Evolutionary conservation across 805 yeast genomes (phyloP).

Genomic region (Candida coleopterorum): DNA sequence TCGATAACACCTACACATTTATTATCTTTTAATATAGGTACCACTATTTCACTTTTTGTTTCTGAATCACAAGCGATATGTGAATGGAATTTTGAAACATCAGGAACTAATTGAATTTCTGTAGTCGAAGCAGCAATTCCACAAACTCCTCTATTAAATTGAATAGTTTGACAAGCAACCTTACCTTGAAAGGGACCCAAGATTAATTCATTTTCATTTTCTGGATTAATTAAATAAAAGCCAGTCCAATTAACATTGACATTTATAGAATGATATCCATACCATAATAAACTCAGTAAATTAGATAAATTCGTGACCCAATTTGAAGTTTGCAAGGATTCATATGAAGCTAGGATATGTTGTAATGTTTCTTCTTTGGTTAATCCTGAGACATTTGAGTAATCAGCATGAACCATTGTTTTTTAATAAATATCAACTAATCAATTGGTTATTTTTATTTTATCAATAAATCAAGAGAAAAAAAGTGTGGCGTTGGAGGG

Average conservation of each 20-base stretch:
- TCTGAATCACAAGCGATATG: slow-evolving; percentile 98
- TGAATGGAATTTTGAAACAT: slow-evolving; percentile 79
- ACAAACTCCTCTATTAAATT: slow-evolving; percentile 84
- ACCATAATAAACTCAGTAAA: slow-evolving; percentile 83
- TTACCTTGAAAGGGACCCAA: slow-evolving; percentile 96
- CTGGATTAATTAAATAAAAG: slow-evolving; percentile 58
- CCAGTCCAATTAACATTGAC: slow-evolving; percentile 87
- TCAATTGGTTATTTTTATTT: not conserved
- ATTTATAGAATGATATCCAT: slow-evolving; percentile 65
- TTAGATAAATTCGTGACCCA: slow-evolving; percentile 92
- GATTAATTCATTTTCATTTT: slow-evolving; percentile 42
- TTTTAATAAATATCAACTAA: no score
- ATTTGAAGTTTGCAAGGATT: slow-evolving; percentile 64
- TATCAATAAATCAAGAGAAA: not conserved
- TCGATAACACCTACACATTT: slow-evolving; percentile 73
- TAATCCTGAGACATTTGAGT: slow-evolving; percentile 44
- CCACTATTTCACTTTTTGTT: slow-evolving; percentile 89
- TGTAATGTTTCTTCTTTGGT: slow-evolving; percentile 53
- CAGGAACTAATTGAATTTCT: slow-evolving; percentile 67
- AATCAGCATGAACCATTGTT: slow-evolving; percentile 61
- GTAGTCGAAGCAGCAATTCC: slow-evolving; percentile 68
- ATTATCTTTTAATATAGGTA: slow-evolving; percentile 55
- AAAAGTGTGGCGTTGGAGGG: slow-evolving; percentile 1
- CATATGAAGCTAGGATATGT: slow-evolving; percentile 54
- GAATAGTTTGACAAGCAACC: slow-evolving; percentile 87